These are phyloP conservation scores for Agaricus subrufescens DNA, from an alignment of 768 basidiomycete genomes.

Conservation along the genomic window DNA sequence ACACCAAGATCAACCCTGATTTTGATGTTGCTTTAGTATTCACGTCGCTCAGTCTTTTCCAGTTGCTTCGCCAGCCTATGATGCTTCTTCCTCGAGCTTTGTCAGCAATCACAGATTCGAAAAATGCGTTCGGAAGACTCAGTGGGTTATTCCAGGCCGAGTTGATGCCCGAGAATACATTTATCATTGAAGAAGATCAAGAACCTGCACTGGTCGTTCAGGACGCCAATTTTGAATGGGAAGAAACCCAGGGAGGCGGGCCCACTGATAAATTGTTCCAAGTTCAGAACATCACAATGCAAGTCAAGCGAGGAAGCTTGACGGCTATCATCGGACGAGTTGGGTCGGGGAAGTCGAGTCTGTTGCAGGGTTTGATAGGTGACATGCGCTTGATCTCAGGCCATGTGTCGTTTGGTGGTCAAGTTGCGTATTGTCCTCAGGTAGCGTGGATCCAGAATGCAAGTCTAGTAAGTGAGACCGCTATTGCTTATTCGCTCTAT, in stretches of 20 bases:
- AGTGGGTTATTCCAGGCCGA: constrained; percentile 52
- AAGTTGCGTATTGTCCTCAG: constrained; percentile 68
- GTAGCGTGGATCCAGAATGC: constrained; percentile 77
- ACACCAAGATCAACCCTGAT: constrained; percentile 34
- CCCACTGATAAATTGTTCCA: constrained; percentile 36
- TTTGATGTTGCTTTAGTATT: constrained; percentile 5
- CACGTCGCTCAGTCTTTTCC: constrained; percentile 7
- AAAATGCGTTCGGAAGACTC: constrained; percentile 54
- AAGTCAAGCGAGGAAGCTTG: constrained; percentile 51
- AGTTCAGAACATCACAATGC: constrained; percentile 45
- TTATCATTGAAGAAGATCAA: constrained; percentile 40
- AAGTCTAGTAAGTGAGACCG: constrained; percentile 38
- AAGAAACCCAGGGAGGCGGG: constrained; percentile 21
- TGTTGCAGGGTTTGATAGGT: constrained; percentile 61
- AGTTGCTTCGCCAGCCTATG: constrained; percentile 67
- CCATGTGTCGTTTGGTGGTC: constrained; percentile 53
- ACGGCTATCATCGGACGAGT: constrained; percentile 66
- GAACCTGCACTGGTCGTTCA: constrained; percentile 44
- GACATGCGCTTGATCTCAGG: constrained; percentile 61
- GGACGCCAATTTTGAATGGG: constrained; percentile 66
- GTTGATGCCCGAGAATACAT: constrained; percentile 33
- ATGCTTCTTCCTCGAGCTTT: constrained; percentile 61
- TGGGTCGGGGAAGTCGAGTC: constrained; percentile 63
- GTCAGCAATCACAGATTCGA: constrained; percentile 59
- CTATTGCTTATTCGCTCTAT: not conserved